Percentiles rank a stretch among this genome's conserved stretches.
phyloP scores from a whole-genome alignment of 768 basidiomycete species.

The Calocera viscosa region DNA sequence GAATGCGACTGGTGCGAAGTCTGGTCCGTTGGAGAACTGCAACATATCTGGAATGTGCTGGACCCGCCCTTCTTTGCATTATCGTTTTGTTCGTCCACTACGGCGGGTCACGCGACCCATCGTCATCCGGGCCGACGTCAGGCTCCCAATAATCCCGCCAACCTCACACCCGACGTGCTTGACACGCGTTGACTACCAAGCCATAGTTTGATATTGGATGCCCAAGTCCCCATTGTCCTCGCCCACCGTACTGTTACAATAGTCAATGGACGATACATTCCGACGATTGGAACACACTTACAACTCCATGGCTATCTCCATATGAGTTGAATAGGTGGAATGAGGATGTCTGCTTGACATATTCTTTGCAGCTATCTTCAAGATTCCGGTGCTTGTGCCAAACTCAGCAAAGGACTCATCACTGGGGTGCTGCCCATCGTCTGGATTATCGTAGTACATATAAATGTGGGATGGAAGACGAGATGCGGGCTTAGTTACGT shows the following conservation, averaged over 20 bases:
- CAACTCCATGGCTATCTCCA: background rate
- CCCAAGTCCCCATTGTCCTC: background rate
- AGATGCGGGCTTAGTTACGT: too few relatives aligned
- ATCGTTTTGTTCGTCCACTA: too few relatives aligned
- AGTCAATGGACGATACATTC: background rate
- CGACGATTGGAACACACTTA: background rate
- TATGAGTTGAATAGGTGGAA: background rate
- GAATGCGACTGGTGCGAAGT: too few relatives aligned
- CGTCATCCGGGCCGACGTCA: background rate
- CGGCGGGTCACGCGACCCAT: too few relatives aligned
- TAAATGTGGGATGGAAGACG: too few relatives aligned
- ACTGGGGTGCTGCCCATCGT: background rate
- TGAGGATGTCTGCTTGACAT: background rate
- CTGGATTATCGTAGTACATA: background rate
- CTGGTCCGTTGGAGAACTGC: too few relatives aligned
- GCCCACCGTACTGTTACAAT: background rate
- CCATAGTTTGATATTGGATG: background rate
- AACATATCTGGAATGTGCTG: too few relatives aligned
- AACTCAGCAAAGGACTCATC: background rate
- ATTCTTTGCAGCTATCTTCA: background rate
- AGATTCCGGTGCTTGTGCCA: background rate
- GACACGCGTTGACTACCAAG: background rate
- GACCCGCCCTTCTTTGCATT: too few relatives aligned
- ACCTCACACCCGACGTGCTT: background rate
- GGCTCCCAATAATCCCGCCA: background rate